Conservation (phyloP, 345 rosid species). For the Brassica juncea region DNA sequence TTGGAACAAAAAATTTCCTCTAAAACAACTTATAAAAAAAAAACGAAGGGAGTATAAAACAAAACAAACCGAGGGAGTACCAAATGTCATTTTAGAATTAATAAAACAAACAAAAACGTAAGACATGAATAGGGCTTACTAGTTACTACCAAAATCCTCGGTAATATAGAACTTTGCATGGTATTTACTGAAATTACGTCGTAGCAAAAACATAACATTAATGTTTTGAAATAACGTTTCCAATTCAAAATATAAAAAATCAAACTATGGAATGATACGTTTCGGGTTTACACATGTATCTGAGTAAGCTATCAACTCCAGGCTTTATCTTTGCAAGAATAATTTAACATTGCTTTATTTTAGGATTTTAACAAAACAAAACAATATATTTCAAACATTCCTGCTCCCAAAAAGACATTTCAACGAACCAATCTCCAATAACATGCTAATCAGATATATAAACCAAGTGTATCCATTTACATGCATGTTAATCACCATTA, state of each 20-base stretch:
- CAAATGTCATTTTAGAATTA: too few relatives aligned
- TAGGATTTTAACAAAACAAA: neutral
- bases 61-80: too few relatives aligned
- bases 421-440: neutral
- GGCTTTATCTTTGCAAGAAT: conserved; percentile 7
- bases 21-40: too few relatives aligned
- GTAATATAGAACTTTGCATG: neutral
- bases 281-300: conserved; percentile 8
- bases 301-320: neutral
- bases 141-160: neutral
- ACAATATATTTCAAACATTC: conserved; percentile 13
- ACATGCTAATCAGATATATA: neutral
- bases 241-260: neutral
- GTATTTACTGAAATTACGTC: conserved; percentile 1
- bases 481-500: conserved; percentile 6
- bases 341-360: neutral
- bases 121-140: neutral
- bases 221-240: conserved; percentile 10
- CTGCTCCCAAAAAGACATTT: neutral
- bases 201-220: neutral
- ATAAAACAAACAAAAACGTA: too few relatives aligned
- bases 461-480: neutral
- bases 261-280: conserved; percentile 26
- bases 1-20: too few relatives aligned
- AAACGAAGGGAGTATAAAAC: too few relatives aligned